phyloP scores from a whole-genome alignment of 2,329 filamentous ascomycete genomes.

The Sporothrix humicola region DNA sequence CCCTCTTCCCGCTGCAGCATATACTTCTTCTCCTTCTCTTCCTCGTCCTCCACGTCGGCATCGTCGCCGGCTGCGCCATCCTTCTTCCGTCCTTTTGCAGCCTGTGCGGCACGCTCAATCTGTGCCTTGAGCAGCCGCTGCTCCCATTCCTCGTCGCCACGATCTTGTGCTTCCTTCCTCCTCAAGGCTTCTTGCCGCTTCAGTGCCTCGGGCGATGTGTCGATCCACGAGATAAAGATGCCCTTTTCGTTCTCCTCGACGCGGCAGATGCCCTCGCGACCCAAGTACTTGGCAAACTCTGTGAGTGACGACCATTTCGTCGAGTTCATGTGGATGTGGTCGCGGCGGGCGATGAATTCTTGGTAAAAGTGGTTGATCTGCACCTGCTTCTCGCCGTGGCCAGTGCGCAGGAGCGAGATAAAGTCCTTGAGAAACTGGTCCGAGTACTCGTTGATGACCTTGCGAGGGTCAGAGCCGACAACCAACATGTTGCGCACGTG shows the following conservation, averaged over 20 bases:
- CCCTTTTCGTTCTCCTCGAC: slow-evolving; percentile 91
- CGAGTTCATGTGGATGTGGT: slow-evolving; percentile 92
- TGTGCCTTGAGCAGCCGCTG: slow-evolving; percentile 82
- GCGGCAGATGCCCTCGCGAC: slow-evolving; percentile 82
- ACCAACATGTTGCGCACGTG: slow-evolving; percentile 90
- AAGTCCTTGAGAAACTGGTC: slow-evolving; percentile 83
- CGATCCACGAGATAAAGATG: slow-evolving; percentile 85
- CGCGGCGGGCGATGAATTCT: slow-evolving; percentile 78
- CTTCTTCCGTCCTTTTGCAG: slow-evolving; percentile 55
- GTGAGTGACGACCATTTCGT: slow-evolving; percentile 88
- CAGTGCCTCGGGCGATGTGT: slow-evolving; percentile 86
- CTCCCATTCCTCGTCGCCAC: slow-evolving; percentile 88
- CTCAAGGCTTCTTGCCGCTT: slow-evolving; percentile 78
- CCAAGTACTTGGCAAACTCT: slow-evolving; percentile 87
- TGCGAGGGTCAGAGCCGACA: slow-evolving; percentile 85
- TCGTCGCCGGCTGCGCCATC: slow-evolving; percentile 53
- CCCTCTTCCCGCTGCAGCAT: slow-evolving; percentile 68
- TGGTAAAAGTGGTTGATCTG: slow-evolving; percentile 95
- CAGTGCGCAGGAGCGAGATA: slow-evolving; percentile 74
- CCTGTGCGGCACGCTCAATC: slow-evolving; percentile 74
- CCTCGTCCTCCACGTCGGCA: slow-evolving; percentile 49
- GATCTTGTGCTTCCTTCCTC: slow-evolving; percentile 84
- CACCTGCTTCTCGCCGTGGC: slow-evolving; percentile 89
- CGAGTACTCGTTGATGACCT: slow-evolving; percentile 81
- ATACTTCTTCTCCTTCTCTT: slow-evolving; percentile 51